Conservation (phyloP, 257 asterid genomes). For the Solanum lycopersicoides region DNA sequence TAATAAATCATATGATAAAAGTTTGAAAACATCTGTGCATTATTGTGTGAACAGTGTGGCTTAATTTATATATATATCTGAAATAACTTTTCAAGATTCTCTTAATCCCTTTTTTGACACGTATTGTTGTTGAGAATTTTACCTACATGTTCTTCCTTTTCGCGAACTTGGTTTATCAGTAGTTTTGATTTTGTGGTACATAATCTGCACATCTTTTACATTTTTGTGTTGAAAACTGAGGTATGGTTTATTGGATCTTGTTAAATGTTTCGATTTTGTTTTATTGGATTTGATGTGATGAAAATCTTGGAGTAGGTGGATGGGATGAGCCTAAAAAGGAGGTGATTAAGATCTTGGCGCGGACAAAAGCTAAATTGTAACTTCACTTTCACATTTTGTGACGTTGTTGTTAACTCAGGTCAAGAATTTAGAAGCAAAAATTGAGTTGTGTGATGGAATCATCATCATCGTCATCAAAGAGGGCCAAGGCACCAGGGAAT, state of each 20-base stretch:
- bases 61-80: background rate
- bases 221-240: background rate
- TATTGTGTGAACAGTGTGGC: background rate
- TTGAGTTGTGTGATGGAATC: slow-evolving; percentile 42
- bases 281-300: background rate
- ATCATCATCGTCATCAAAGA: slow-evolving; percentile 41
- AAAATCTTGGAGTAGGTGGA: background rate
- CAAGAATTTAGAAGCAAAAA: background rate
- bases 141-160: background rate
- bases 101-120: background rate
- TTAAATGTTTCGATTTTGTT: background rate
- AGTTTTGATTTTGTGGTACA: background rate
- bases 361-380: background rate
- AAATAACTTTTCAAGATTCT: background rate
- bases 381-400: background rate
- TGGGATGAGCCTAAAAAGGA: background rate
- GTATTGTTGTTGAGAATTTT: background rate
- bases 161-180: background rate
- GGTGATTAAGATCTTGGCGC: background rate
- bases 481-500: slow-evolving; percentile 53
- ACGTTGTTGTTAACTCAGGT: slow-evolving; percentile 8
- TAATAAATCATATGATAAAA: background rate
- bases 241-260: background rate
- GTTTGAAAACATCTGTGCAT: background rate
- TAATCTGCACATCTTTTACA: background rate